These are phyloP conservation scores for Puccinia triticina DNA, from an alignment of 1,284 basidiomycete genomes.

Conservation along the genomic window DNA sequence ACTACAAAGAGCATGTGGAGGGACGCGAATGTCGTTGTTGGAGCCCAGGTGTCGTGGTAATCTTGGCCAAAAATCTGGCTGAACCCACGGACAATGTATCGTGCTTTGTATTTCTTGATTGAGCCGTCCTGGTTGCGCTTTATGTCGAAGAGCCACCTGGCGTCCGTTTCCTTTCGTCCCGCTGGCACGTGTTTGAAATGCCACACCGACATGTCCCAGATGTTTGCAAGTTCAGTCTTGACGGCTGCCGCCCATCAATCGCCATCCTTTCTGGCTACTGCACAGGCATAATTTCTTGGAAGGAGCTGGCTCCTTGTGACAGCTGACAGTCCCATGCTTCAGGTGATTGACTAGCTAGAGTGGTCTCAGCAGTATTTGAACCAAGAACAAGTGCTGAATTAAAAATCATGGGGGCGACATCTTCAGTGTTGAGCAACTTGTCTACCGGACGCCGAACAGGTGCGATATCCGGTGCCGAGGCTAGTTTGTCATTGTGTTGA, in stretches of 20 bases:
- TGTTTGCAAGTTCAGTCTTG: background rate
- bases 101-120: conserved; percentile 23
- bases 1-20: conserved; percentile 3
- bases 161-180: background rate
- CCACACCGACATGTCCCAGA: background rate
- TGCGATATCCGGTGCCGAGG: too few species aligned
- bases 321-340: background rate
- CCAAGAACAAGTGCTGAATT: background rate
- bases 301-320: background rate
- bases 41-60: conserved; percentile 21
- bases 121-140: conserved; percentile 30
- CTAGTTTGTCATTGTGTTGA: background rate
- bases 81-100: conserved; percentile 1
- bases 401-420: background rate
- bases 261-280: background rate
- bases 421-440: conserved; percentile 2
- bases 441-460: background rate
- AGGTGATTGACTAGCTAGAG: background rate
- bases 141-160: background rate
- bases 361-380: background rate
- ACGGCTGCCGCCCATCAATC: background rate
- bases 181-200: conserved; percentile 20
- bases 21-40: conserved; percentile 22
- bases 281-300: background rate
- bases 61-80: conserved; percentile 24